Evolutionary conservation across 495 filamentous ascomycete species (phyloP).

Genomic region (Penicillium soppii): DNA sequence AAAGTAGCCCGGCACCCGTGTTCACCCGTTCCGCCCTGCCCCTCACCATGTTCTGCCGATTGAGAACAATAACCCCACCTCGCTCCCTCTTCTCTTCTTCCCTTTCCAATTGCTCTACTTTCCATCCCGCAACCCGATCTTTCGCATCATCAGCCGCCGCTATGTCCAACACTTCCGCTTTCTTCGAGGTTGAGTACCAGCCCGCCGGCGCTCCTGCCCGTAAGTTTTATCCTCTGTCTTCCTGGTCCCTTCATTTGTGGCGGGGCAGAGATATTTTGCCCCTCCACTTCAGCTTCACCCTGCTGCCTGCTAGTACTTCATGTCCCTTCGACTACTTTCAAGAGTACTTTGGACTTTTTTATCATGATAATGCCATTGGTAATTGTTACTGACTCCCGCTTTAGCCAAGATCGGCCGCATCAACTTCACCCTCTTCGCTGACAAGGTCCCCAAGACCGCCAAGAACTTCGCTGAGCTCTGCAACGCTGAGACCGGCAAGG

Average conservation of each 20-base stretch:
- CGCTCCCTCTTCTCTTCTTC: conserved; percentile 47
- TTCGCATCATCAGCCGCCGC: conserved; percentile 60
- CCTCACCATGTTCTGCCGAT: conserved; percentile 53
- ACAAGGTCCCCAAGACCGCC: conserved; percentile 86
- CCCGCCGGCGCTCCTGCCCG: conserved; percentile 58
- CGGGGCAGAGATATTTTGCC: conserved; percentile 16
- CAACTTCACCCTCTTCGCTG: conserved; percentile 87
- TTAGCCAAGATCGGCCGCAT: conserved; percentile 76
- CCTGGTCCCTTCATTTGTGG: conserved; percentile 7
- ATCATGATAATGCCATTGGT: not conserved
- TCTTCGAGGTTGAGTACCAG: conserved; percentile 62
- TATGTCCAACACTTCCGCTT: conserved; percentile 65
- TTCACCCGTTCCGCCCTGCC: conserved; percentile 40
- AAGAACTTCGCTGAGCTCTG: conserved; percentile 96
- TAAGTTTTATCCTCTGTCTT: conserved; percentile 50
- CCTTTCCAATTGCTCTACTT: conserved; percentile 46
- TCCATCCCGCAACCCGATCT: conserved; percentile 45
- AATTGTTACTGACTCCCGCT: conserved; percentile 15
- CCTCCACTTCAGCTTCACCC: conserved; percentile 5
- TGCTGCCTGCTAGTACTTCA: conserved; percentile 4
- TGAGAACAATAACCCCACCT: conserved; percentile 50
- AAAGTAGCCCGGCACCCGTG: conserved; percentile 26
- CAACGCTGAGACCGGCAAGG: conserved; percentile 84
- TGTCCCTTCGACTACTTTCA: not conserved
- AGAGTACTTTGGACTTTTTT: too few relatives aligned